Evolutionary conservation across 148 eudicot species (phyloP).

Genomic region (Chenopodium quinoa): DNA sequence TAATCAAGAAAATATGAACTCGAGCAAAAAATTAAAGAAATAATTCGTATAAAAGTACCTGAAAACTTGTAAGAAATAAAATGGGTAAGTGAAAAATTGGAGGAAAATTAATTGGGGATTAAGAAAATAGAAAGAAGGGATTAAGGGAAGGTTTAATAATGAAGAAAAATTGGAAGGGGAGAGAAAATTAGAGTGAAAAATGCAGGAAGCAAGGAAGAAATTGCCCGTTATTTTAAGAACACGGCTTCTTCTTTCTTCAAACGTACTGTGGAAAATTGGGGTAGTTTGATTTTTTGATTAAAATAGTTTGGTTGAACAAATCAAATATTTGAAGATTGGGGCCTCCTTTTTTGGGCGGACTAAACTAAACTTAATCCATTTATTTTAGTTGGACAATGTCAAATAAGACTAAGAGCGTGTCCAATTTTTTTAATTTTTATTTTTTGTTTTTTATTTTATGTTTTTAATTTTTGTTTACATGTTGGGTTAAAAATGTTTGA

Average conservation of each 20-base stretch:
- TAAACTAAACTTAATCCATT: background rate
- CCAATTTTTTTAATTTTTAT: no score
- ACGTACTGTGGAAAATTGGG: background rate
- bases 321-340: slow-evolving; percentile 18
- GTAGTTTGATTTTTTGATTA: background rate
- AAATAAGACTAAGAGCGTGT: background rate
- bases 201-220: slow-evolving; percentile 20
- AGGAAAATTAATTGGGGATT: background rate
- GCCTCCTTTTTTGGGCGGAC: slow-evolving; percentile 1
- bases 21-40: background rate
- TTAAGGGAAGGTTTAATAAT: background rate
- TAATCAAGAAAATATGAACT: background rate
- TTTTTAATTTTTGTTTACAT: background rate
- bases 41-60: background rate
- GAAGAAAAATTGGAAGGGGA: background rate
- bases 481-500: background rate
- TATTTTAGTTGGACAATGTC: background rate
- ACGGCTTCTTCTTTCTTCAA: background rate
- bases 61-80: background rate
- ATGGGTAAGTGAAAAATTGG: background rate
- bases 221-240: slow-evolving; percentile 12
- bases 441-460: no score
- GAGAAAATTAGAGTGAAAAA: background rate
- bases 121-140: background rate
- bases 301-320: background rate